Percentiles rank a stretch among this genome's conserved stretches.
These are phyloP conservation scores for Cryptosporidium xiaoi DNA, from an alignment of 169 alveolate genomes.

Conservation along the genomic window DNA sequence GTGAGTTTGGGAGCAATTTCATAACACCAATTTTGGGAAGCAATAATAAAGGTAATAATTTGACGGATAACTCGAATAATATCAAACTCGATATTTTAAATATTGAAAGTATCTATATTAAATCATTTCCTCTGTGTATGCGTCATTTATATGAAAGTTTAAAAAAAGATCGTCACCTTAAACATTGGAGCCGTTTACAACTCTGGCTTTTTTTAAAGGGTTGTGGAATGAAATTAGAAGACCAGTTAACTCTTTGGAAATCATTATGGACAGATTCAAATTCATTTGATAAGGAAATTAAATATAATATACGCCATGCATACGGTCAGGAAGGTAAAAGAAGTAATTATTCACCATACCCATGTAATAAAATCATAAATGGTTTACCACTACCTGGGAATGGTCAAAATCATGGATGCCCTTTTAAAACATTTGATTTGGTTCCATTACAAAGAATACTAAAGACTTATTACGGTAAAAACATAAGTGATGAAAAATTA, in stretches of 20 bases:
- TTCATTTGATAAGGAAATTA: constrained; percentile 89
- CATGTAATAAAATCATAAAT: constrained; percentile 89
- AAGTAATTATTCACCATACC: constrained; percentile 89
- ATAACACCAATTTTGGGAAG: neutral
- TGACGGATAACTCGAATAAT: neutral
- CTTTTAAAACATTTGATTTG: constrained; percentile 86
- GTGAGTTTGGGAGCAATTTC: neutral
- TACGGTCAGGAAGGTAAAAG: constrained; percentile 95
- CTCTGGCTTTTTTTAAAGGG: constrained; percentile 91
- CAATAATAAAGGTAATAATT: neutral
- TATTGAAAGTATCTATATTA: constrained; percentile 78
- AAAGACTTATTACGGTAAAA: constrained; percentile 73
- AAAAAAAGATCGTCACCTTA: constrained; percentile 85
- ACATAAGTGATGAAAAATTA: constrained; percentile 78
- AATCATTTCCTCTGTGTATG: constrained; percentile 92
- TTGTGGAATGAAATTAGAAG: constrained; percentile 90
- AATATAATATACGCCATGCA: constrained; percentile 91
- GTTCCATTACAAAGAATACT: constrained; percentile 75
- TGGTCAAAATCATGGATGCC: constrained; percentile 94
- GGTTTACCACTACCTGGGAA: constrained; percentile 88
- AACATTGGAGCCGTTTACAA: constrained; percentile 90
- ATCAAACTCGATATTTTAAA: constrained; percentile 36
- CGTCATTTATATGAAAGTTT: constrained; percentile 86
- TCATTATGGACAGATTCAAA: constrained; percentile 87
- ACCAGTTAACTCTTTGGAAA: constrained; percentile 84